Evolutionary conservation across 1,284 basidiomycete genomes (phyloP).

Genomic region (Mycena citricolor): DNA sequence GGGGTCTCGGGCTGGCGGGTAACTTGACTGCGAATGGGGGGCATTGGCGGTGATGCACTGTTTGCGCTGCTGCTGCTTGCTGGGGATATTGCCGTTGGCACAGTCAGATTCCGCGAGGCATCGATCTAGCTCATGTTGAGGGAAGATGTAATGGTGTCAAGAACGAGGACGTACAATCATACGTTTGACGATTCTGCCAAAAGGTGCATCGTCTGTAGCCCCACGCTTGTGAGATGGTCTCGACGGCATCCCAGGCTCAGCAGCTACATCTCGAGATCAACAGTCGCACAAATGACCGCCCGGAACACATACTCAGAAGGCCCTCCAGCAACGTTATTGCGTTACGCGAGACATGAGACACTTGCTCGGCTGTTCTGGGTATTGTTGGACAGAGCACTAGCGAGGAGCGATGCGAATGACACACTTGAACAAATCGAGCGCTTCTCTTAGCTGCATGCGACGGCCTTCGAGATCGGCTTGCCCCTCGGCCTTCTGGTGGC

Average conservation of each 20-base stretch:
- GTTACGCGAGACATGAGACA: slow-evolving; percentile 27
- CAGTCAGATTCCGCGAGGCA: slow-evolving; percentile 10
- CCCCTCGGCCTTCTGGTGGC: slow-evolving; percentile 25
- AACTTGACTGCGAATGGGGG: neutral
- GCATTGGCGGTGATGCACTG: neutral
- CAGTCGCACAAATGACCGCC: neutral
- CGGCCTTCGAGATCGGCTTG: slow-evolving; percentile 16
- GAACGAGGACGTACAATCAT: slow-evolving; percentile 23
- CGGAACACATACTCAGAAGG: slow-evolving; percentile 20
- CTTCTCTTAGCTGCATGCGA: slow-evolving; percentile 23
- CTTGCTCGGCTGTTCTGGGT: slow-evolving; percentile 27
- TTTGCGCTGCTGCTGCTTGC: slow-evolving; percentile 2
- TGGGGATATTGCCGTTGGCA: slow-evolving; percentile 2
- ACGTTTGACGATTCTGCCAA: slow-evolving; percentile 26
- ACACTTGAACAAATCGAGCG: slow-evolving; percentile 22
- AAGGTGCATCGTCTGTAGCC: slow-evolving; percentile 24
- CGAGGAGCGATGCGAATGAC: neutral
- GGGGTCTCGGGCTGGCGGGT: neutral
- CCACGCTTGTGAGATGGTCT: slow-evolving; percentile 24
- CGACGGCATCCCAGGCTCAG: slow-evolving; percentile 25
- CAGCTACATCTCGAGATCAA: slow-evolving; percentile 11
- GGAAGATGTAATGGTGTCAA: neutral
- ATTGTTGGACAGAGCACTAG: neutral
- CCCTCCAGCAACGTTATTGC: slow-evolving; percentile 27
- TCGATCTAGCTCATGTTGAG: slow-evolving; percentile 15